Evolutionary conservation across 352 stramenopile genomes (phyloP).

Genomic region (Phytophthora melonis): DNA sequence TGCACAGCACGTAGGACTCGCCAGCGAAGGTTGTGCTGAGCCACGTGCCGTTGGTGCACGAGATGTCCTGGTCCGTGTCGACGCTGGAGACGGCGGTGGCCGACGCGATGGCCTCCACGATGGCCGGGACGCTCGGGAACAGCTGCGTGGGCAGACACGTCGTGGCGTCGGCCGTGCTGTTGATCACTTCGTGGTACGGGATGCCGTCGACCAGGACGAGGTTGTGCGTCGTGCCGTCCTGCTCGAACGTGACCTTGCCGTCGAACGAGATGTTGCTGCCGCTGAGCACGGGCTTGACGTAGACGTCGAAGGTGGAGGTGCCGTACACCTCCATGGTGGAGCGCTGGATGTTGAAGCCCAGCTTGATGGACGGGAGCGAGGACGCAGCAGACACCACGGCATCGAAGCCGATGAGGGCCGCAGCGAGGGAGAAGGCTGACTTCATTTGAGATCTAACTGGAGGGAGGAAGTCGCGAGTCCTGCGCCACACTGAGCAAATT

Average conservation of each 20-base stretch:
- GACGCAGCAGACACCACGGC: constrained; percentile 17
- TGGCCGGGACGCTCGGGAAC: constrained; percentile 41
- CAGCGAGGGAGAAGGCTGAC: constrained; percentile 1
- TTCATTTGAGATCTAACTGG: constrained; percentile 17
- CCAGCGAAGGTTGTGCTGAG: constrained; percentile 52
- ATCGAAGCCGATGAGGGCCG: constrained; percentile 14
- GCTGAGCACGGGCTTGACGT: constrained; percentile 47
- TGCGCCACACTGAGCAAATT: constrained; percentile 20
- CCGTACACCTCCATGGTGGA: constrained; percentile 62
- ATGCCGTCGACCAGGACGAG: constrained; percentile 53
- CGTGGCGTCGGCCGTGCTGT: constrained; percentile 25
- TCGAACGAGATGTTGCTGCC: constrained; percentile 49
- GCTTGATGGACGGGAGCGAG: constrained; percentile 42
- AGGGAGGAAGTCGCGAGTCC: constrained; percentile 11
- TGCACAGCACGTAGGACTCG: constrained; percentile 61
- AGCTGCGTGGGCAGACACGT: constrained; percentile 38
- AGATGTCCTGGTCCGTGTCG: constrained; percentile 52
- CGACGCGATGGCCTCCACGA: constrained; percentile 44
- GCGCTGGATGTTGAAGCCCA: constrained; percentile 61
- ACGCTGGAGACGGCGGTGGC: constrained; percentile 45
- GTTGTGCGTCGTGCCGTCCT: constrained; percentile 47
- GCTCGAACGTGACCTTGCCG: constrained; percentile 44
- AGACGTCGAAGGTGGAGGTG: constrained; percentile 50
- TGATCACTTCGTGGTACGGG: constrained; percentile 43
- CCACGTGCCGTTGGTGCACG: constrained; percentile 46